Base-by-base conservation (phyloP, 2,329 filamentous ascomycete genomes). In the Cladosporium sp. region DNA sequence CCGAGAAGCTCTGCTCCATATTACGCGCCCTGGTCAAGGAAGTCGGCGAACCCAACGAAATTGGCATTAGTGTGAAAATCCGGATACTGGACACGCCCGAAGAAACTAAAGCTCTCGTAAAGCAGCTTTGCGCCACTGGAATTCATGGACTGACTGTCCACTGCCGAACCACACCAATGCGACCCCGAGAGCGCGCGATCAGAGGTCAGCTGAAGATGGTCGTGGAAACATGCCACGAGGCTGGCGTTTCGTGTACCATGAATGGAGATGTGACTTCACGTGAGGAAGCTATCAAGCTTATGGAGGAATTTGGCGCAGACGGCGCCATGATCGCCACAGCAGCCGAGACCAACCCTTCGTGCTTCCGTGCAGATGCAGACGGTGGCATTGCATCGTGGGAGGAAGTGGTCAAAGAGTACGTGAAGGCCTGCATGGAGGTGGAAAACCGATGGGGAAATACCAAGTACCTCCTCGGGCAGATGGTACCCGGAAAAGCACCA, bases 1-100 rank as follows among this genome's bases (percentile, higher is more conserved):
- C 94, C 0, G 92, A 97, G 64, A 86, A 84, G 68, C 83, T 99
- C 1, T 88, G 87, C 66, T 82, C 87, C 0, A 99, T 99, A 64
- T 81, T 99, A 7, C 86, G 88, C 61, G 87, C 90, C 0, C 80
- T 99, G 9, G 92, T 97, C 2, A 80, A 84, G 60, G 83, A 93
- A 63, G 88, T 97, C 28, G 84, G 85, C 3, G 83, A 85, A 17
- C 86, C 88, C 38, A 92, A 88, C 66, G 83, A 92, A 63, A 95
- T 99, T 64, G 92, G 93, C 58, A 94, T 99, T 70, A 96, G 90
- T 67, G 94, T 99, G 66, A 99, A 99, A 79, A 99, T 99, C 60
- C 86, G 94, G 51, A 82, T 99, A 25, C 81, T 99, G 2, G 86
- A 92, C 57, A 90, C 87, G 0, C 78, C 88, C 0, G 87, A 86